phyloP scores from a whole-genome alignment of 169 alveolate genomes.

The Plasmodium cynomolgi region DNA sequence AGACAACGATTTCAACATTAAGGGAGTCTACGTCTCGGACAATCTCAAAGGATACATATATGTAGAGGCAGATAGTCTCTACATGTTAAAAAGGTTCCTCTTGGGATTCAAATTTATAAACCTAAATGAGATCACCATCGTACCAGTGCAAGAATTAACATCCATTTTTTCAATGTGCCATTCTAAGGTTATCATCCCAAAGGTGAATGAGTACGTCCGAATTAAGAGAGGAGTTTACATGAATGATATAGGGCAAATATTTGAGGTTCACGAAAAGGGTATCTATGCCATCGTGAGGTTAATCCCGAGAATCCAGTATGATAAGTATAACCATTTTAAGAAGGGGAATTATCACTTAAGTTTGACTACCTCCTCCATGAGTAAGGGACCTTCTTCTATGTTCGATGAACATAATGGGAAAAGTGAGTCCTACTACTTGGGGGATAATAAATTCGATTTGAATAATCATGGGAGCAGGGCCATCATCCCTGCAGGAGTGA shows the following conservation, averaged over 20 bases:
- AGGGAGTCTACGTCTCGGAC: slow-evolving; percentile 88
- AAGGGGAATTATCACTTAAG: not conserved
- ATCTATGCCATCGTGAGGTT: slow-evolving; percentile 84
- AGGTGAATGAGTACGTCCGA: slow-evolving; percentile 87
- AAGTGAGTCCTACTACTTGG: not conserved
- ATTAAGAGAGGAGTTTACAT: slow-evolving; percentile 86
- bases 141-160: slow-evolving; percentile 88
- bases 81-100: slow-evolving; percentile 83
- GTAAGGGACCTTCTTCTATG: not conserved
- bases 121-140: slow-evolving; percentile 83
- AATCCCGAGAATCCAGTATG: slow-evolving; percentile 84
- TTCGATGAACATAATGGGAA: slow-evolving; percentile 9
- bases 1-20: slow-evolving; percentile 83
- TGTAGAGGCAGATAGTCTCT: slow-evolving; percentile 88
- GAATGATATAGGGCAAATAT: slow-evolving; percentile 88
- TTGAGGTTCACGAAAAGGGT: slow-evolving; percentile 87
- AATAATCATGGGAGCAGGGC: not conserved
- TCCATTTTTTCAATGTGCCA: slow-evolving; percentile 86
- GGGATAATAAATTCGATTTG: slow-evolving; percentile 20
- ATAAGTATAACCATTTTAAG: slow-evolving; percentile 14
- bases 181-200: slow-evolving; percentile 81
- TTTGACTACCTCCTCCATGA: not conserved
- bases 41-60: slow-evolving; percentile 85
- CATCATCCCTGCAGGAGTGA: not conserved
- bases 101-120: slow-evolving; percentile 85